Percentiles rank a stretch among this genome's conserved stretches.
phyloP scores from a whole-genome alignment of 495 filamentous ascomycete genomes.

The Hypoxylon fragiforme region DNA sequence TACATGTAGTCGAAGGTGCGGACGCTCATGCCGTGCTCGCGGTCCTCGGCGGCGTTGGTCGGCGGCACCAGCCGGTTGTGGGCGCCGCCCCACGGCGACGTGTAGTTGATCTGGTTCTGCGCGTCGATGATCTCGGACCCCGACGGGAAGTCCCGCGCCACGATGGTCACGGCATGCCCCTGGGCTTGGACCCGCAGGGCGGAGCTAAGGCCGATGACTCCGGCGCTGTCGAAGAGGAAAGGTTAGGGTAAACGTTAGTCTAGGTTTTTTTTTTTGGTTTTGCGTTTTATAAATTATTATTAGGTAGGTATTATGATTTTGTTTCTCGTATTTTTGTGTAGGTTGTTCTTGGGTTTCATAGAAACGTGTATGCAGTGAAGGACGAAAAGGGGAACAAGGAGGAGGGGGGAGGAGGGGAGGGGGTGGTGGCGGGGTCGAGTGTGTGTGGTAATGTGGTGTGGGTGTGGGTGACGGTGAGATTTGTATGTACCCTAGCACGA shows the following conservation, averaged over 20 bases:
- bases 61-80: conserved; percentile 62
- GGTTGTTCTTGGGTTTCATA: neutral
- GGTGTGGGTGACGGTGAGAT: too few species aligned
- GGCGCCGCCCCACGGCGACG: conserved; percentile 68
- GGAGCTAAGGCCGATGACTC: conserved; percentile 60
- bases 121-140: conserved; percentile 48
- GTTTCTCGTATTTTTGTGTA: neutral
- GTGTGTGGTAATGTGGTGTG: too few species aligned
- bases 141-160: conserved; percentile 60
- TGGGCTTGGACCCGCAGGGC: conserved; percentile 55
- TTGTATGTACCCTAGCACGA: conserved; percentile 53
- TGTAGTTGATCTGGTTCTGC: conserved; percentile 58
- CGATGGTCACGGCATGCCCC: conserved; percentile 53
- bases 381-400: neutral
- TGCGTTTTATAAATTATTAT: too few species aligned
- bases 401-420: too few species aligned
- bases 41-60: conserved; percentile 25
- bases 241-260: neutral
- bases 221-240: conserved; percentile 51
- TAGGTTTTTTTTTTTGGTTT: neutral
- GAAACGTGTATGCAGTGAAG: neutral
- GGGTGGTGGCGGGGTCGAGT: too few species aligned
- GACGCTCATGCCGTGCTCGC: conserved; percentile 55
- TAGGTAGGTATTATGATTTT: too few species aligned
- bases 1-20: conserved; percentile 57